Base-by-base conservation (phyloP, 2,329 filamentous ascomycete genomes). In the Exophiala sp. region DNA sequence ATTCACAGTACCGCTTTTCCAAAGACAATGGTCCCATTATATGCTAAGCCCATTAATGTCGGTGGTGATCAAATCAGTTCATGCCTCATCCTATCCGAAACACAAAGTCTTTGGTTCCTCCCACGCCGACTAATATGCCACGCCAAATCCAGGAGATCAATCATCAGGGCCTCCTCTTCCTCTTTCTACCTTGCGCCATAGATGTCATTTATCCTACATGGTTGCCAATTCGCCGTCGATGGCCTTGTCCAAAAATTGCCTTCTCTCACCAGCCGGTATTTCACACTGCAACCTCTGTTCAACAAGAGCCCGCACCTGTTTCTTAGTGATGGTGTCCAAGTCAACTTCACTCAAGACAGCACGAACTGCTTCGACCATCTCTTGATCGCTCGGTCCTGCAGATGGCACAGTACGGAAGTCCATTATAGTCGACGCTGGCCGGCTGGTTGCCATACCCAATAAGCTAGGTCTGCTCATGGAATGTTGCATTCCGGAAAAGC, bases 321-420 rank as follows among this genome's bases (percentile, higher is more conserved):
- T 98, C 82, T 97, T 98, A 5, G 93, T 98, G 41, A 97, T 88
- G n/a, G 80, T 91, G 66, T 98, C 93, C 35, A 98, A 76, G 67
- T 98, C 91, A 0, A 96, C 89, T 63, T 96, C 91, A 13, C 77
- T 72, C 55, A 98, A 74, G 61, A 93, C 93, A 43, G 78, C 74
- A 63, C 88, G 85, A 55, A 97, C 91, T 1, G 87, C 86, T 54
- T 94, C 86, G 14, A 88, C 77, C 58, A 98, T 96, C 53, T 81
- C 78, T 39, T 73, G 74, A 62, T 97, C 90, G 58, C 85, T 87
- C 0, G 88, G 86, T 0, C 87, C 88, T 19, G 73, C 73, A 55
- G 66, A 60, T 2, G 64, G 66, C 14, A 63, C 70, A 39, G 69
- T 73, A 58, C 79, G 76, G 72, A 84, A 83, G 59, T 82, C 80